Percentiles rank a stretch among this genome's conserved stretches.
phyloP scores from a whole-genome alignment of 169 alveolate genomes.

The Haemoproteus tartakovskyi region DNA sequence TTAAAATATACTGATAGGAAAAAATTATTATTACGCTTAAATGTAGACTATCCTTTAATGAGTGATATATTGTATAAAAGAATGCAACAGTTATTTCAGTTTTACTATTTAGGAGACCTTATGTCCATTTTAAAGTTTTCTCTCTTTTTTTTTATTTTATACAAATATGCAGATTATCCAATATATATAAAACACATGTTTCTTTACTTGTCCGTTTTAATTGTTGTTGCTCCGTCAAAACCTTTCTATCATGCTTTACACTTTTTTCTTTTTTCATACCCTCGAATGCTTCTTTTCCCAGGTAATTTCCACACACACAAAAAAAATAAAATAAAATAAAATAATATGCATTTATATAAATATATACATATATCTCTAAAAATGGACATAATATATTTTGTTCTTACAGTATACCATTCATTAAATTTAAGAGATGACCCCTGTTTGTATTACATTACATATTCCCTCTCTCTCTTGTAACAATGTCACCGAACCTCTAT shows the following conservation, averaged over 20 bases:
- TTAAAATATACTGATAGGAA: slow-evolving; percentile 5
- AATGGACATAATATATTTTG: too few relatives aligned
- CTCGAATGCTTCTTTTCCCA: slow-evolving; percentile 11
- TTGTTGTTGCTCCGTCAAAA: slow-evolving; percentile 32
- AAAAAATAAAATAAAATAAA: slow-evolving; percentile 2
- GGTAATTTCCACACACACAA: neutral
- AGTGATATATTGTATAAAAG: slow-evolving; percentile 7
- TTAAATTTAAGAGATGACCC: too few relatives aligned
- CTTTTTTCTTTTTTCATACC: slow-evolving; percentile 40
- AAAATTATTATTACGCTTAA: slow-evolving; percentile 24
- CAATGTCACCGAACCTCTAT: too few relatives aligned
- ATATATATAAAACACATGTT: slow-evolving; percentile 4
- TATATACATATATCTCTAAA: too few relatives aligned
- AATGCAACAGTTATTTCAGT: slow-evolving; percentile 13
- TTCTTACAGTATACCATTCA: too few relatives aligned
- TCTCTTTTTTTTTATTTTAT: slow-evolving; percentile 28
- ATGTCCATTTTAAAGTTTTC: slow-evolving; percentile 34
- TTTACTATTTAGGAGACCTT: slow-evolving; percentile 46
- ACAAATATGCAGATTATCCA: slow-evolving; percentile 50
- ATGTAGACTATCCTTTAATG: slow-evolving; percentile 57
- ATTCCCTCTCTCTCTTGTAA: too few relatives aligned
- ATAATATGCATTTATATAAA: neutral
- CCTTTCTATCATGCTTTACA: slow-evolving; percentile 18
- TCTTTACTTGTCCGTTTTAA: slow-evolving; percentile 15
- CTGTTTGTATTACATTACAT: too few relatives aligned